phyloP scores from a whole-genome alignment of 345 rosid species.

The Salix dunnii region DNA sequence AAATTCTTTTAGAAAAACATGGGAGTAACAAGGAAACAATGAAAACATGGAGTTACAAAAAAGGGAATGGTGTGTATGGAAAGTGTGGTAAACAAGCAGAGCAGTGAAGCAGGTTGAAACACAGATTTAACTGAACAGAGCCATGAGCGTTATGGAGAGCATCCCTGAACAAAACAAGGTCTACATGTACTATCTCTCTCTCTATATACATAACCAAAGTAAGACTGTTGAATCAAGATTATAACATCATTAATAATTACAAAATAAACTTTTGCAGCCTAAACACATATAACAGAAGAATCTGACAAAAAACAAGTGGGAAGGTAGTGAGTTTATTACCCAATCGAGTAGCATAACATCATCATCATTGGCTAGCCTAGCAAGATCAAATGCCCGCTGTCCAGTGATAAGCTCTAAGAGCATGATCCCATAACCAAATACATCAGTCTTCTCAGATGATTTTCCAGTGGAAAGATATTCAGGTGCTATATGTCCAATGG shows the following conservation, averaged over 20 bases:
- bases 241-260: neutral
- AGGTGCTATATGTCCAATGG: constrained; percentile 33
- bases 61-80: neutral
- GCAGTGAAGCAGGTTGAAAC: neutral
- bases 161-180: neutral
- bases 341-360: constrained; percentile 32
- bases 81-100: neutral
- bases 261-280: neutral
- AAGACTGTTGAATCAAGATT: neutral
- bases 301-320: neutral
- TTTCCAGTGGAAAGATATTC: constrained; percentile 33
- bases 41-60: neutral
- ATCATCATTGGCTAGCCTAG: constrained; percentile 33
- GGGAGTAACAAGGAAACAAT: neutral
- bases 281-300: neutral
- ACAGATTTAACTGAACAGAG: neutral
- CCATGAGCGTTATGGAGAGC: neutral
- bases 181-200: neutral
- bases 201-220: neutral
- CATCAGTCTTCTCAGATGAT: constrained; percentile 33
- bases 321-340: constrained; percentile 11
- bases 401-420: constrained; percentile 33
- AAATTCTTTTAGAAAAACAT: too few relatives aligned
- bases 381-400: constrained; percentile 32
- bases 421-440: constrained; percentile 33